phyloP scores from a whole-genome alignment of 2,329 filamentous ascomycete genomes.

The Colletotrichum trifolii region DNA sequence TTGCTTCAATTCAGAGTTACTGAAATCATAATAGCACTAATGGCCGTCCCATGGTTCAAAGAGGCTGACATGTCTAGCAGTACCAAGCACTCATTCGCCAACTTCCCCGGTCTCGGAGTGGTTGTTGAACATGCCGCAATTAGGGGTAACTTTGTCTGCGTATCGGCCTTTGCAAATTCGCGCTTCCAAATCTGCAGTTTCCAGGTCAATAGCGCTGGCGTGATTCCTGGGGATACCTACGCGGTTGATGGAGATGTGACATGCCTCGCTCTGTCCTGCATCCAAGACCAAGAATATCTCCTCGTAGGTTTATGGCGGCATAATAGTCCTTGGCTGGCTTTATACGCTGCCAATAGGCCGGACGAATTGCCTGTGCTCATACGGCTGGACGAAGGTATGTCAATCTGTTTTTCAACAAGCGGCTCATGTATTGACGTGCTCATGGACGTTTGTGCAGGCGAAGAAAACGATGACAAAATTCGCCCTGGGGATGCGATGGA shows the following conservation, averaged over 20 bases:
- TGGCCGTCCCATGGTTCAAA: too few species aligned
- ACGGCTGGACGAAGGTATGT: constrained; percentile 41
- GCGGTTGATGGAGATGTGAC: constrained; percentile 60
- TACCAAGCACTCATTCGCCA: constrained; percentile 10
- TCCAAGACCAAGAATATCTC: constrained; percentile 43
- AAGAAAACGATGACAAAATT: neutral
- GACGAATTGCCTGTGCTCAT: constrained; percentile 31
- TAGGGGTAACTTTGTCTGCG: constrained; percentile 49
- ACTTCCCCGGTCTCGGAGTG: constrained; percentile 36
- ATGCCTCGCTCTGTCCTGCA: constrained; percentile 52
- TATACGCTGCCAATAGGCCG: constrained; percentile 39
- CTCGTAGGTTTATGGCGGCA: constrained; percentile 49
- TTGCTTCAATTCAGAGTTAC: neutral
- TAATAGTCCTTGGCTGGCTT: constrained; percentile 47
- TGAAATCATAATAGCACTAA: neutral
- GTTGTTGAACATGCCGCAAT: constrained; percentile 57
- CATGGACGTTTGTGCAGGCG: neutral
- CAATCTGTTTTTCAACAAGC: neutral
- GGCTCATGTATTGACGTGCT: neutral
- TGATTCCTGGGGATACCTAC: constrained; percentile 46
- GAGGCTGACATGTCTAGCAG: neutral
- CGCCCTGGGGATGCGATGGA: constrained; percentile 29
- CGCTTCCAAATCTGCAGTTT: constrained; percentile 54
- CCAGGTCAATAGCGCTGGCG: constrained; percentile 46
- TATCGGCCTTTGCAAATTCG: constrained; percentile 54